Percentiles rank a stretch among this genome's conserved stretches.
Conservation (phyloP, 345 rosid species). For the Populus tremula region DNA sequence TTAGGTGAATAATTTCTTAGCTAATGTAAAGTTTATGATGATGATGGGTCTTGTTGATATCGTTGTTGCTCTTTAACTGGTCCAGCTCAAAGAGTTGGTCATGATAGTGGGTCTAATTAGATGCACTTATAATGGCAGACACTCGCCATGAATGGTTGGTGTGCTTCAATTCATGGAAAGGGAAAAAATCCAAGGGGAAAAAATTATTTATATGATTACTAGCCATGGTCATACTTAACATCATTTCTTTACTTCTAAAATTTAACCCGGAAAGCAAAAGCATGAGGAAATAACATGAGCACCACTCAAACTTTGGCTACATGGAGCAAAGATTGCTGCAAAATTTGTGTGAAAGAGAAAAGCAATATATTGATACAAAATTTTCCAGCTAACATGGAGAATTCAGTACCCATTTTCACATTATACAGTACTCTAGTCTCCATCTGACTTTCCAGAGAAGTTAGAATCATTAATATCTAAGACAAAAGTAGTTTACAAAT, state of each 20-base stretch:
- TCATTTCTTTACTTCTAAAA: constrained; percentile 28
- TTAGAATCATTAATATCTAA: constrained; percentile 21
- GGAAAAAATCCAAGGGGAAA: background rate
- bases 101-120: constrained; percentile 21
- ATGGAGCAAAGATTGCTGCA: background rate
- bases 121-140: constrained; percentile 40
- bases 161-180: constrained; percentile 17
- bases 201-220: constrained; percentile 21
- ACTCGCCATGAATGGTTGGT: constrained; percentile 33
- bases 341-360: background rate
- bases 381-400: constrained; percentile 8
- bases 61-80: constrained; percentile 3
- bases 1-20: background rate
- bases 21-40: background rate
- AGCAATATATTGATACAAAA: background rate
- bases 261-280: constrained; percentile 23
- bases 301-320: constrained; percentile 5
- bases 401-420: constrained; percentile 23
- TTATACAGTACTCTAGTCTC: constrained; percentile 19
- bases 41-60: background rate
- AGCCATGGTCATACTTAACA: constrained; percentile 23
- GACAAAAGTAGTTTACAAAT: constrained; percentile 17
- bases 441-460: constrained; percentile 13
- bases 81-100: constrained; percentile 10
- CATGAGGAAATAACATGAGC: constrained; percentile 10